Percentiles rank a stretch among this genome's conserved stretches.
These are phyloP conservation scores for Suhomyces faveliae DNA, from an alignment of 805 yeast species.

Conservation along the genomic window DNA sequence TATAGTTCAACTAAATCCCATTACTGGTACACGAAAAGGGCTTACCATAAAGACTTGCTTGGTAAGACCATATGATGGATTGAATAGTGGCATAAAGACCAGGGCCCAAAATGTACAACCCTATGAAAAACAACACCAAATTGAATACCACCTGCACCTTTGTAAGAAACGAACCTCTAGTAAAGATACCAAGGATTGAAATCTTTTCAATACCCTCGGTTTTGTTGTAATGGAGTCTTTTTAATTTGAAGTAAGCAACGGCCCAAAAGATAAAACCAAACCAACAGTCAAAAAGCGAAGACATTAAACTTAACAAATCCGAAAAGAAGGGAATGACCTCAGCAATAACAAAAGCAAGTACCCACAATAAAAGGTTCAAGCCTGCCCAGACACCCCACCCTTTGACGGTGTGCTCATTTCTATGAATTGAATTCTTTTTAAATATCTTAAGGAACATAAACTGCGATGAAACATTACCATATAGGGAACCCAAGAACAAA, in stretches of 20 bases:
- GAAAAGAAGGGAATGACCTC: slow-evolving; percentile 66
- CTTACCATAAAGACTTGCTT: slow-evolving; percentile 47
- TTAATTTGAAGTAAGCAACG: slow-evolving; percentile 51
- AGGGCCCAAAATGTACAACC: slow-evolving; percentile 57
- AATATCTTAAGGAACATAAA: slow-evolving; percentile 50
- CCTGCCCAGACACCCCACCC: slow-evolving; percentile 57
- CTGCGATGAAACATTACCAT: slow-evolving; percentile 54
- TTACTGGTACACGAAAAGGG: slow-evolving; percentile 53
- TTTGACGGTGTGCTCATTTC: slow-evolving; percentile 44
- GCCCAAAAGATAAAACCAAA: slow-evolving; percentile 67
- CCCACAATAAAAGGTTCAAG: slow-evolving; percentile 46
- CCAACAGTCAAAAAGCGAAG: slow-evolving; percentile 64
- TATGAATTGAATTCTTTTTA: slow-evolving; percentile 40
- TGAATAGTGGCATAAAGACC: slow-evolving; percentile 56
- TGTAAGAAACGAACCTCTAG: slow-evolving; percentile 23
- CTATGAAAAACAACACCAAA: slow-evolving; percentile 41
- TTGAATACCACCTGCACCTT: slow-evolving; percentile 39
- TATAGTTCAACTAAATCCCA: slow-evolving; percentile 11
- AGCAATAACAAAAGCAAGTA: slow-evolving; percentile 55
- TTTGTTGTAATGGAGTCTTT: slow-evolving; percentile 22
- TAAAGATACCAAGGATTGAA: slow-evolving; percentile 25
- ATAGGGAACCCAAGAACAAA: slow-evolving; percentile 54
- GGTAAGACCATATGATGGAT: slow-evolving; percentile 52
- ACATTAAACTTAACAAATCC: slow-evolving; percentile 56
- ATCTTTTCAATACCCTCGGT: slow-evolving; percentile 18